phyloP scores from a whole-genome alignment of 2,329 filamentous ascomycete species.

The Fusarium graminum region DNA sequence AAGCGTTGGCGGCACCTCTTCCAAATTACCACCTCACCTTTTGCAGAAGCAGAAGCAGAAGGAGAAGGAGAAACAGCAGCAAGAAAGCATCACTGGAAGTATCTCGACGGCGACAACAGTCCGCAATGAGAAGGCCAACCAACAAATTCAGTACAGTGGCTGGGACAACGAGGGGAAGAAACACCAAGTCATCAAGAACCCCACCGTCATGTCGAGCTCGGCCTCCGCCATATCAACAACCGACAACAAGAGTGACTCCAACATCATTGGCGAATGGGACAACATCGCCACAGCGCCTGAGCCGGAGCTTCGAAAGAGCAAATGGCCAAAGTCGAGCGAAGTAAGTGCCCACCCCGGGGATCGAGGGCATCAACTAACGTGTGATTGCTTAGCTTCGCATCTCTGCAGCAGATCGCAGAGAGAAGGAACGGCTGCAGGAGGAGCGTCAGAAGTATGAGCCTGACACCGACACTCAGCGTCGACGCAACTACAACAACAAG shows the following conservation, averaged over 20 bases:
- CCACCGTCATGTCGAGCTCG: constrained; percentile 41
- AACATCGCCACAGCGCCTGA: neutral
- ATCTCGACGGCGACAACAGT: constrained; percentile 52
- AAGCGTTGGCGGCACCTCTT: neutral
- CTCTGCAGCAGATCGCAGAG: constrained; percentile 36
- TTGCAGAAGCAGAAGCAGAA: too few species aligned
- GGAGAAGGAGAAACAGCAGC: neutral
- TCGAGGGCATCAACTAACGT: neutral
- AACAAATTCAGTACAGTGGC: constrained; percentile 47
- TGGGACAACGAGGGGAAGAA: constrained; percentile 50
- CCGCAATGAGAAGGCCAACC: constrained; percentile 28
- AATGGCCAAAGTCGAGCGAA: constrained; percentile 46
- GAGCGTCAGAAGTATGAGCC: constrained; percentile 12
- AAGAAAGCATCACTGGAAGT: constrained; percentile 27
- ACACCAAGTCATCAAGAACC: constrained; percentile 42
- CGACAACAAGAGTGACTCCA: constrained; percentile 18
- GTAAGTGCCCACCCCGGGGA: constrained; percentile 28
- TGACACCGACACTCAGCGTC: constrained; percentile 15
- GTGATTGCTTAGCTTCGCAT: constrained; percentile 30
- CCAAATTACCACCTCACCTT: constrained; percentile 27
- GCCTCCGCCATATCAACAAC: constrained; percentile 24
- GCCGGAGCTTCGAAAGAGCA: constrained; percentile 18
- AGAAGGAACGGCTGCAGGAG: constrained; percentile 26
- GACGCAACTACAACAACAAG: constrained; percentile 32
- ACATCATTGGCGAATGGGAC: constrained; percentile 31